Evolutionary conservation across 164 flowering plant genomes (phyloP).

Genomic region (Vitis labrusca): DNA sequence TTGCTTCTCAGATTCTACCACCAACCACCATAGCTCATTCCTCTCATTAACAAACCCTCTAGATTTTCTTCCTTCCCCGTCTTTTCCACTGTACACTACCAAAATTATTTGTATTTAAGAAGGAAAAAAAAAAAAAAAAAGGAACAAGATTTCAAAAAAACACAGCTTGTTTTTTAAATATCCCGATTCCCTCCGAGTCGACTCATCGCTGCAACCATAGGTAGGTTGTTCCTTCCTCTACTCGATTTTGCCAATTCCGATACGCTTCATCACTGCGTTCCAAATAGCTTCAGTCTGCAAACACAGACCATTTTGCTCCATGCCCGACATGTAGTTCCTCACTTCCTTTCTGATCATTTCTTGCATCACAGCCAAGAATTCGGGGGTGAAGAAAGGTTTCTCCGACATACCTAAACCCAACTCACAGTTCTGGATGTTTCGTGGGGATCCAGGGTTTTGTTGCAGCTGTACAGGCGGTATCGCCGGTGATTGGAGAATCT

Average conservation of each 20-base stretch:
- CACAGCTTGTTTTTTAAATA: no score
- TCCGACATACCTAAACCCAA: constrained; percentile 11
- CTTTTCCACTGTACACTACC: constrained; percentile 24
- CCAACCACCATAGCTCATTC: background rate
- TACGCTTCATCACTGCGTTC: constrained; percentile 63
- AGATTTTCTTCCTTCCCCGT: background rate
- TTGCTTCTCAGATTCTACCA: background rate
- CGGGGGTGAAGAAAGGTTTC: constrained; percentile 44
- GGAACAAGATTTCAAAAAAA: no score
- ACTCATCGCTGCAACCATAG: background rate
- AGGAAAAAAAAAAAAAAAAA: background rate
- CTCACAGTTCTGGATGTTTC: background rate
- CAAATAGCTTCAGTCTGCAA: constrained; percentile 53
- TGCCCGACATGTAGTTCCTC: constrained; percentile 56
- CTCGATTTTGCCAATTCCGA: constrained; percentile 63
- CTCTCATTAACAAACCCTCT: no score
- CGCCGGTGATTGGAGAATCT: background rate
- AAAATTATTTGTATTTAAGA: constrained; percentile 14
- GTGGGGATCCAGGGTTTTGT: background rate
- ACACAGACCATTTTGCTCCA: constrained; percentile 38
- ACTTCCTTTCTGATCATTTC: constrained; percentile 70
- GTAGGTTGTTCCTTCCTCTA: constrained; percentile 12
- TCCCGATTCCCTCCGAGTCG: background rate
- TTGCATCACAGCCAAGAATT: constrained; percentile 56
- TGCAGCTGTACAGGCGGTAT: constrained; percentile 2